phyloP scores from a whole-genome alignment of 208 protist genomes.

The Trypanosoma conorhini region DNA sequence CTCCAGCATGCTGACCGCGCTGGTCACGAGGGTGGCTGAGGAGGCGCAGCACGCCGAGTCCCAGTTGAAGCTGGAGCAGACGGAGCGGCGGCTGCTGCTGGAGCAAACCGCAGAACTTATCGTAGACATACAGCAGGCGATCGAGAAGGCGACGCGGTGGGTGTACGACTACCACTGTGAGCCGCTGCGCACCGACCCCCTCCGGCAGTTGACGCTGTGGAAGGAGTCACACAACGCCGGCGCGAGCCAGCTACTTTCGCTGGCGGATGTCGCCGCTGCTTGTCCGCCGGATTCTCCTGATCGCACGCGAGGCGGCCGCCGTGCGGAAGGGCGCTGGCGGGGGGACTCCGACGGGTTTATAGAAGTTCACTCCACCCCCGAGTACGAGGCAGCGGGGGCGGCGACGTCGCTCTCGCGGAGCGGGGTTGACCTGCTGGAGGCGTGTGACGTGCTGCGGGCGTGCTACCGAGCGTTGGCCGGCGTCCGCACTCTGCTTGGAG shows the following conservation, averaged over 20 bases:
- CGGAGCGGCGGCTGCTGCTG: constrained; percentile 38
- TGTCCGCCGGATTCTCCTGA: neutral
- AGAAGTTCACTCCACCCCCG: neutral
- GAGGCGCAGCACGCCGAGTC: constrained; percentile 32
- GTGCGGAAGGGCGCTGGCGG: neutral
- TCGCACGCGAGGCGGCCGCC: neutral
- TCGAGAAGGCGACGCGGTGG: constrained; percentile 45
- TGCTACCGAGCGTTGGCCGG: constrained; percentile 41
- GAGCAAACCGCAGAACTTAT: constrained; percentile 38
- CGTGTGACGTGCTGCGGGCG: constrained; percentile 69
- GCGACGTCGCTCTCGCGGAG: constrained; percentile 8
- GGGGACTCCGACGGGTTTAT: neutral
- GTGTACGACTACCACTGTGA: constrained; percentile 28
- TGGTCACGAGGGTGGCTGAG: constrained; percentile 13
- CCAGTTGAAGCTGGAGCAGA: constrained; percentile 49
- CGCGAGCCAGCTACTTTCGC: neutral
- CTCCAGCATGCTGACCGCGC: constrained; percentile 11
- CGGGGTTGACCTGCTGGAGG: constrained; percentile 46
- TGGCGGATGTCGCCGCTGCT: constrained; percentile 2
- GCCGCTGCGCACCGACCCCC: neutral
- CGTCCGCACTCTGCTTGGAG: constrained; percentile 8
- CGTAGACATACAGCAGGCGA: constrained; percentile 46
- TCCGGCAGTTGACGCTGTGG: neutral
- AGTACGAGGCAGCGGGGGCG: neutral
- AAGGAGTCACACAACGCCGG: neutral